Percentiles rank a stretch among this genome's conserved stretches.
phyloP scores from a whole-genome alignment of 768 basidiomycete species.

The Pleurotus djamor region DNA sequence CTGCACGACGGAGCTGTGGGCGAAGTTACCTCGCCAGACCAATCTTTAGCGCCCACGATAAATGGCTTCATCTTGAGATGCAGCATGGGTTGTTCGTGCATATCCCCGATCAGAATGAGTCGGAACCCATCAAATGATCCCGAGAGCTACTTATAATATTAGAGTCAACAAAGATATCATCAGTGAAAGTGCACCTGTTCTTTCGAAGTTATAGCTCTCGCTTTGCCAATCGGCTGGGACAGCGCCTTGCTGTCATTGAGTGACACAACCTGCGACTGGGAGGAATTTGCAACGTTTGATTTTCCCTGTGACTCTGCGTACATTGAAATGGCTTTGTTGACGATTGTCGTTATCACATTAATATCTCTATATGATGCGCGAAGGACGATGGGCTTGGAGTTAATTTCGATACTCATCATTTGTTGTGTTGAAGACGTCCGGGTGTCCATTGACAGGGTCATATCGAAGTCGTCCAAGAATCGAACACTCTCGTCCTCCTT shows the following conservation, averaged over 20 bases:
- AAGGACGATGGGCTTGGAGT: slow-evolving; percentile 81
- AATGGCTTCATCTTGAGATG: slow-evolving; percentile 89
- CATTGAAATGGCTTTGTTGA: slow-evolving; percentile 84
- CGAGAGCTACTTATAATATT: slow-evolving; percentile 56
- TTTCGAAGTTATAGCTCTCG: slow-evolving; percentile 57
- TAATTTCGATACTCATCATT: slow-evolving; percentile 82
- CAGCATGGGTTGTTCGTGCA: slow-evolving; percentile 92
- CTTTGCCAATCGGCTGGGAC: slow-evolving; percentile 29
- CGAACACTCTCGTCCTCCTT: slow-evolving; percentile 77
- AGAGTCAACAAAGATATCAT: background rate
- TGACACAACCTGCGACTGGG: slow-evolving; percentile 9
- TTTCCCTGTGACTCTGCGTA: slow-evolving; percentile 45
- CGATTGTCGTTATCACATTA: slow-evolving; percentile 79
- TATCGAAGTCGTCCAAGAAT: slow-evolving; percentile 90
- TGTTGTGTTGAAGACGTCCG: slow-evolving; percentile 69
- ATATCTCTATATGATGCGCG: slow-evolving; percentile 96
- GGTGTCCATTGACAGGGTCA: slow-evolving; percentile 85
- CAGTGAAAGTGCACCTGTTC: slow-evolving; percentile 61
- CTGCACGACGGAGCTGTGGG: background rate
- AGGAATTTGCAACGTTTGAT: slow-evolving; percentile 10
- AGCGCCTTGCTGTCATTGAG: slow-evolving; percentile 9
- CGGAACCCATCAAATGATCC: slow-evolving; percentile 90
- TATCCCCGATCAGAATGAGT: slow-evolving; percentile 89
- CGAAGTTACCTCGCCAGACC: slow-evolving; percentile 81
- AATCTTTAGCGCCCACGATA: slow-evolving; percentile 80